Conservation (phyloP, 1,284 basidiomycete genomes). For the Cryptococcus sp. region DNA sequence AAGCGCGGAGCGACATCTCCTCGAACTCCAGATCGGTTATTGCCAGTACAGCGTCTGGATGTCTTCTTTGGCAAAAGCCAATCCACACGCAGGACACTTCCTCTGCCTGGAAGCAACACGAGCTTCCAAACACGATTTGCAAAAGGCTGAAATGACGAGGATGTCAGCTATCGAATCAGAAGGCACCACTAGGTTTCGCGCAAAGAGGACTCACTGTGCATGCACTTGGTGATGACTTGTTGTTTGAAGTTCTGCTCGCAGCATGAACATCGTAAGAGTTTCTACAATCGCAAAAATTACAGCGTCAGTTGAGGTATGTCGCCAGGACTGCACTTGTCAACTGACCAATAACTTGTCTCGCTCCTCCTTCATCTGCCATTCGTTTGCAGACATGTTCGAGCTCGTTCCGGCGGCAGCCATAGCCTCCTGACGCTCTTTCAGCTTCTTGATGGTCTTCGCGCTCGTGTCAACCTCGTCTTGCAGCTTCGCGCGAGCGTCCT, state of each 20-base stretch:
- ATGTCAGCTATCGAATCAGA: background rate
- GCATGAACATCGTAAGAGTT: constrained; percentile 86
- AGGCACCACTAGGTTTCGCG: constrained; percentile 4
- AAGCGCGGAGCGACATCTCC: too few relatives aligned
- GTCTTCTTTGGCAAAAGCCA: constrained; percentile 82
- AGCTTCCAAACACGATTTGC: constrained; percentile 80
- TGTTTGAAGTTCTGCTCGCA: constrained; percentile 83
- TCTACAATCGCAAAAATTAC: constrained; percentile 57
- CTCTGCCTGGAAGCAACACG: constrained; percentile 88
- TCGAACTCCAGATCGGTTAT: constrained; percentile 44
- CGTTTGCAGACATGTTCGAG: constrained; percentile 52
- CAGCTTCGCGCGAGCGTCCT: constrained; percentile 38
- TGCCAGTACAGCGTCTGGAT: constrained; percentile 85
- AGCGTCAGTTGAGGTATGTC: constrained; percentile 1
- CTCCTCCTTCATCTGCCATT: constrained; percentile 58
- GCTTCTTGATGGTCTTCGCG: constrained; percentile 40
- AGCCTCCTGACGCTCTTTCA: constrained; percentile 49
- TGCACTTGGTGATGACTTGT: constrained; percentile 88
- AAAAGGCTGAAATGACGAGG: constrained; percentile 66
- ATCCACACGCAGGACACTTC: constrained; percentile 90
- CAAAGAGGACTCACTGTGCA: constrained; percentile 72
- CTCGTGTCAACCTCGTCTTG: constrained; percentile 53
- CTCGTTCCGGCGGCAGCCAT: constrained; percentile 27
- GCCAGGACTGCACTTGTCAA: constrained; percentile 9
- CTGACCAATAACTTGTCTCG: constrained; percentile 70